A percentile compares a stretch with the other conserved stretches of the same genome.
phyloP scores from a whole-genome alignment of 2,329 filamentous ascomycete genomes.

The Fusarium robinianum region DNA sequence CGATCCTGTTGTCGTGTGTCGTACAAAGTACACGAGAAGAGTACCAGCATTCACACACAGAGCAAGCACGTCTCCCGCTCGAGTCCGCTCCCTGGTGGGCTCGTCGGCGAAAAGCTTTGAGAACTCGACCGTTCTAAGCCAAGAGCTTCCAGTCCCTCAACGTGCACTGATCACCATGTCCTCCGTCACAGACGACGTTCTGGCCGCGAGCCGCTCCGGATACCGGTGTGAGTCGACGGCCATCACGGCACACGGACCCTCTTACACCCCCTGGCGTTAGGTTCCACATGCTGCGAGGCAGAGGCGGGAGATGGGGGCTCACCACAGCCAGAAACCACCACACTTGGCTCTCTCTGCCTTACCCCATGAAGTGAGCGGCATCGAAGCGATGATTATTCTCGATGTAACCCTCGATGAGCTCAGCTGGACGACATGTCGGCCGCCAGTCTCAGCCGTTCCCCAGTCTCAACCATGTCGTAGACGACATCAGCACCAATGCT shows the following conservation, averaged over 20 bases:
- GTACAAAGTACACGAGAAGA: no score
- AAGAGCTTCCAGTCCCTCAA: conserved; percentile 13
- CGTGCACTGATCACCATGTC: no score
- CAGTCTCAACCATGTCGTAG: conserved; percentile 6
- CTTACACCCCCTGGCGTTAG: conserved; percentile 9
- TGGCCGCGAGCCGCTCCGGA: conserved; percentile 17
- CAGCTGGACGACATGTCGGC: conserved; percentile 12
- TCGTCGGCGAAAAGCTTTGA: no score
- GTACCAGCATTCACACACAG: no score
- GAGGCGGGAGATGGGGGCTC: conserved; percentile 14
- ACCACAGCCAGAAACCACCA: no score
- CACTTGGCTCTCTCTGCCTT: no score
- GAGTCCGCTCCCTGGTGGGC: no score
- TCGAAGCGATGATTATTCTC: conserved; percentile 9
- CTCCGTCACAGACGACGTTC: no score
- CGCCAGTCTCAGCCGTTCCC: conserved; percentile 12
- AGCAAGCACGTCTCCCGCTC: no score
- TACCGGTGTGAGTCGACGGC: conserved; percentile 11
- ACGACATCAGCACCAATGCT: conserved; percentile 7
- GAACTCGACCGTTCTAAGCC: no score
- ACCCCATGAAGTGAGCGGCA: conserved; percentile 13
- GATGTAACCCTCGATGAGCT: conserved; percentile 21
- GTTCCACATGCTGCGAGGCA: conserved; percentile 11
- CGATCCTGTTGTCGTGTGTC: no score
- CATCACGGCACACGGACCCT: conserved; percentile 6